A percentile compares a stretch with the other conserved stretches of the same genome.
These are phyloP conservation scores for Albifimbria verrucaria DNA, from an alignment of 2,329 filamentous ascomycete genomes.

Conservation along the genomic window DNA sequence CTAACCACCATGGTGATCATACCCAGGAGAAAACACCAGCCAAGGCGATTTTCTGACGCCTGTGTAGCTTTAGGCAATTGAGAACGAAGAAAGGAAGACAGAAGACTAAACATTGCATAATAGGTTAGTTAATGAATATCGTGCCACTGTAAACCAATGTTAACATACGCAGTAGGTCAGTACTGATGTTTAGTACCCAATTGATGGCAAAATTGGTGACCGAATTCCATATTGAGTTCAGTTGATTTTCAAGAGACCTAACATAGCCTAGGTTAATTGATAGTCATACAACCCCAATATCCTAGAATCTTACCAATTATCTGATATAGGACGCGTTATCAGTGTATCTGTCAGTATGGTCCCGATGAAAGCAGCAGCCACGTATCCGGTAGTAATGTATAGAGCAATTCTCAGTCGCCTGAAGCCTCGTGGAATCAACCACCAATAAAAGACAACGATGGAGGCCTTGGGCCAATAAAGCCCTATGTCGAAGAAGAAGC, in stretches of 20 bases:
- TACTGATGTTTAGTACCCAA: not conserved
- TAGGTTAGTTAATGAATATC: not conserved
- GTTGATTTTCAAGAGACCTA: constrained; percentile 1
- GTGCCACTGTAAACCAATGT: not conserved
- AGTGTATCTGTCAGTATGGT: not conserved
- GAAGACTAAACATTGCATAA: not conserved
- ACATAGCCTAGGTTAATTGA: not conserved
- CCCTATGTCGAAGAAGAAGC: constrained; percentile 1
- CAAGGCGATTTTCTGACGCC: not conserved
- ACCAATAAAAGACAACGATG: constrained; percentile 1
- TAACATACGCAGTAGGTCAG: not conserved
- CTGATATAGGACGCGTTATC: constrained; percentile 1
- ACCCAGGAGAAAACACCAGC: not conserved
- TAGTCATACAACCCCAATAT: not conserved
- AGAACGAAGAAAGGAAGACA: constrained; percentile 1
- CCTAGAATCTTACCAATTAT: not conserved
- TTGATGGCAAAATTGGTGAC: not conserved
- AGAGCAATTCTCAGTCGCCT: not conserved
- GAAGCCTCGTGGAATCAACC: not conserved
- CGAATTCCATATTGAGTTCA: constrained; percentile 1
- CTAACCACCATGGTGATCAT: not conserved
- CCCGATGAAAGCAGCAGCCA: not conserved
- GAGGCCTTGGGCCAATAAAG: constrained; percentile 1
- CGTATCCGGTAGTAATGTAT: not conserved
- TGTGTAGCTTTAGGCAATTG: not conserved